These are phyloP conservation scores for Rubia occidens DNA, from an alignment of 305 asterid genomes.

Conservation along the genomic window DNA sequence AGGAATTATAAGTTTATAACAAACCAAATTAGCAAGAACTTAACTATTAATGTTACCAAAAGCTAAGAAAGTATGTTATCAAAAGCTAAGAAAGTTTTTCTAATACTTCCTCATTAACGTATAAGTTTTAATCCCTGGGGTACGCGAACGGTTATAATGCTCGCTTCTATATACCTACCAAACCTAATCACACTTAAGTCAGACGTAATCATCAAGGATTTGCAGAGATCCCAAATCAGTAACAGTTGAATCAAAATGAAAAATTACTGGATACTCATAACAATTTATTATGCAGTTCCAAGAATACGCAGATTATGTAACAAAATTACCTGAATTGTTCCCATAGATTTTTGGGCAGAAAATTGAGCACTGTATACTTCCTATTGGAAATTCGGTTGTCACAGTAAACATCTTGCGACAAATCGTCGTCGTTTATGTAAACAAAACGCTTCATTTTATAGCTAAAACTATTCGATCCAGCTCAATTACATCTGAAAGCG, in stretches of 20 bases:
- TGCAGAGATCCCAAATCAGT: not conserved
- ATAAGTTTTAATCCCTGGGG: not conserved
- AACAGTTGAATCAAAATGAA: not conserved
- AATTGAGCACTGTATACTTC: constrained; percentile 83
- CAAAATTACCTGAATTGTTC: constrained; percentile 80
- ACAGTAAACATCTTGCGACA: constrained; percentile 52
- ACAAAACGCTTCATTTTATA: constrained; percentile 70
- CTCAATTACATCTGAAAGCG: constrained; percentile 16
- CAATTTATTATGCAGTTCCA: not conserved
- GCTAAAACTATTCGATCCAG: constrained; percentile 13
- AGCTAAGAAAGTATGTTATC: not conserved
- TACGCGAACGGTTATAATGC: not conserved
- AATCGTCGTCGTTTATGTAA: constrained; percentile 72
- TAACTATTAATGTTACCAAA: not conserved
- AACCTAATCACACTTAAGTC: not conserved
- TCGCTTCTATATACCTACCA: not conserved
- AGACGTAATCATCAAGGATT: not conserved
- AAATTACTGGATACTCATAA: not conserved
- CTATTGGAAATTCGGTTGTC: constrained; percentile 92
- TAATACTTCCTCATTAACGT: not conserved
- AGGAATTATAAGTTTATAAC: too few relatives aligned
- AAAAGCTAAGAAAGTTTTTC: too few relatives aligned
- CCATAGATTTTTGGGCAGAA: constrained; percentile 93
- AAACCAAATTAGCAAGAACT: not conserved
- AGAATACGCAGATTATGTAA: not conserved